These are phyloP conservation scores for Phytophthora syringae DNA, from an alignment of 352 stramenopile genomes.

Conservation along the genomic window DNA sequence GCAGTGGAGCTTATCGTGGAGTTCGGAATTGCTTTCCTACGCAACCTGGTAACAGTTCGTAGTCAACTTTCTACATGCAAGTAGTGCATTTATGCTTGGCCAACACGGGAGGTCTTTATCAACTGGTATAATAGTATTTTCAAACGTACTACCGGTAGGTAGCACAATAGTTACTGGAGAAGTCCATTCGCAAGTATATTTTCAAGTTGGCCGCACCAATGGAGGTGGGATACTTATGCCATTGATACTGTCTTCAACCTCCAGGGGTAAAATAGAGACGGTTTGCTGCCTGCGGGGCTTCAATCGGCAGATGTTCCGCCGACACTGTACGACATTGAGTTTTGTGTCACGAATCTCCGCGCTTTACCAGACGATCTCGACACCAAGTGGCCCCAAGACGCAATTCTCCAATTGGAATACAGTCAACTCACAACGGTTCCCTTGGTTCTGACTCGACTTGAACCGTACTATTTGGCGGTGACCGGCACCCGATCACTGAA, in stretches of 20 bases:
- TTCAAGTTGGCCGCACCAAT: not conserved
- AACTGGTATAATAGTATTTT: too few species aligned
- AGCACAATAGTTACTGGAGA: too few species aligned
- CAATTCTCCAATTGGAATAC: constrained; percentile 34
- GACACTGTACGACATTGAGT: constrained; percentile 42
- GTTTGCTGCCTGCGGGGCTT: constrained; percentile 27
- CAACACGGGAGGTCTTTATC: too few species aligned
- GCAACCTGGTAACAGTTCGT: too few species aligned
- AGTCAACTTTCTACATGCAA: too few species aligned
- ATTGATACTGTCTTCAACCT: constrained; percentile 21
- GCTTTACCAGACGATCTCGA: constrained; percentile 41
- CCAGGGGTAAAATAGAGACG: too few species aligned
- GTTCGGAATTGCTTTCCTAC: too few species aligned
- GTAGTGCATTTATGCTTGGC: too few species aligned
- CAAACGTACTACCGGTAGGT: too few species aligned
- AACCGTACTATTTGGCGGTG: constrained; percentile 34
- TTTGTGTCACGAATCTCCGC: constrained; percentile 47
- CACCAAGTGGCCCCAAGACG: constrained; percentile 34
- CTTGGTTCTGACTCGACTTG: constrained; percentile 14
- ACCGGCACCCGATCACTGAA: constrained; percentile 23
- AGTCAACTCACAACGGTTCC: constrained; percentile 22
- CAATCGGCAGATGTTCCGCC: constrained; percentile 41
- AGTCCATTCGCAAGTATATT: too few species aligned
- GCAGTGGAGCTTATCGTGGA: too few species aligned
- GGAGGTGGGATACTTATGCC: constrained; percentile 7